Evolutionary conservation across 1,284 basidiomycete species (phyloP), one percentile per base, ranked within the genome.

Genomic region (Porodaedalea pini): DNA sequence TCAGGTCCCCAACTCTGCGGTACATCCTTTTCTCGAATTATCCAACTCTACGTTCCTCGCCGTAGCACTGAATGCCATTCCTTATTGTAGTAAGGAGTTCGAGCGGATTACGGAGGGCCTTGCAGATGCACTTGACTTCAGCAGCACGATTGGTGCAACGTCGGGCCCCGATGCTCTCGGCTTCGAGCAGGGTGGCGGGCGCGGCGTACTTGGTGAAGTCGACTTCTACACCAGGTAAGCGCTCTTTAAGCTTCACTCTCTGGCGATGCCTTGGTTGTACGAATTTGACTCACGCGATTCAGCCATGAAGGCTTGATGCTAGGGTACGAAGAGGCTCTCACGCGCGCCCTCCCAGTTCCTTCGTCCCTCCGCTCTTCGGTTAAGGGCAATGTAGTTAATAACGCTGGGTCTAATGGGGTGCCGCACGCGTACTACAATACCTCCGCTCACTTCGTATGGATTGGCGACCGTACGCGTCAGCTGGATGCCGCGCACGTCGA

Each of bases 381-480:
- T 37, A 41, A 51, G 48, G 41, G 15, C 15, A 17, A 29, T 6
- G 15, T n/a, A 3, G 17, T 15, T 31, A 49, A 39, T n/a, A 44
- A 17, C 17, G 45, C 55, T 32, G 23, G 58, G 25, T 19, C 21
- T n/a, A 23, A 54, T 23, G 27, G 58, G 23, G 59, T 64, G 36
- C 63, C 66, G n/a, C 74, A 71, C 47, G 78, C 76, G n/a, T 78
- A 79, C 67, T 94, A 93, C 72, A 92, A 93, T 66, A 88, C 90
- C 6, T 92, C 92, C 4, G 90, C 92, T 4, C 95, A 97, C 70
- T 96, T 96, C 71, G 74, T 98, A 59, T 99, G 96, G 96, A 91
- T 99, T 55, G 96, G 96, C 0, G 96, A 99, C 73, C 83, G 96
- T 50, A 99, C 96, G n/a, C 77, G 96, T 44, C 92, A 97, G 71